These are phyloP conservation scores for Boletus rubescentipes DNA, from an alignment of 768 basidiomycete species.

Conservation along the genomic window DNA sequence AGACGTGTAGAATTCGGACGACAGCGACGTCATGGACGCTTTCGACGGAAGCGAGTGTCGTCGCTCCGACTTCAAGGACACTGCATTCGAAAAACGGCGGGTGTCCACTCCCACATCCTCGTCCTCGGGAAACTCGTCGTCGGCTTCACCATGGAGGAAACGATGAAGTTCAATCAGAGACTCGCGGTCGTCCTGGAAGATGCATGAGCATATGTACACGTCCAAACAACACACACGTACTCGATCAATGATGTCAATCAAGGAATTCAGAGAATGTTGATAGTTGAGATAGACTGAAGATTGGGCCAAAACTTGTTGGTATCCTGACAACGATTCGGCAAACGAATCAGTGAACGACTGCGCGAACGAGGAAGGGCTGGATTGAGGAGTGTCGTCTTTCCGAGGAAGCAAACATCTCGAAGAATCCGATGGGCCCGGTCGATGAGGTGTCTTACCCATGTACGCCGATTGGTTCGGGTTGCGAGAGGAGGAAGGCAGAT, in stretches of 20 bases:
- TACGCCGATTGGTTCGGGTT: slow-evolving; percentile 57
- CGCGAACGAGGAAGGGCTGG: slow-evolving; percentile 20
- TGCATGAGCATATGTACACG: slow-evolving; percentile 2
- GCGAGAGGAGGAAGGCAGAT: slow-evolving; percentile 25
- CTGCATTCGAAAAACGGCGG: slow-evolving; percentile 33
- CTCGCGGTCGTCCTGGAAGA: slow-evolving; percentile 65
- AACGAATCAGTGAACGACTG: slow-evolving; percentile 23
- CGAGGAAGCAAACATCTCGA: slow-evolving; percentile 47
- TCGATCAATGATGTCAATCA: slow-evolving; percentile 75
- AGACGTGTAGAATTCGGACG: slow-evolving; percentile 47
- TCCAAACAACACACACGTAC: slow-evolving; percentile 42
- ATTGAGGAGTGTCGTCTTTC: slow-evolving; percentile 10
- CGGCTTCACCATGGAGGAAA: slow-evolving; percentile 47
- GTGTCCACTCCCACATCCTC: slow-evolving; percentile 15
- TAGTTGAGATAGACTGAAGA: slow-evolving; percentile 72
- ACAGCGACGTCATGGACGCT: slow-evolving; percentile 58
- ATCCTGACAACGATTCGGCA: slow-evolving; percentile 17
- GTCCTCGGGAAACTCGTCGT: slow-evolving; percentile 23
- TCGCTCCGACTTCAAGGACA: slow-evolving; percentile 56
- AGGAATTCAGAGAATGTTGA: slow-evolving; percentile 77
- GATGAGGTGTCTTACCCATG: slow-evolving; percentile 41
- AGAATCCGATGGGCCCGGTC: slow-evolving; percentile 69
- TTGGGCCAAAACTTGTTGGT: slow-evolving; percentile 23
- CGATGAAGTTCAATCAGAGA: slow-evolving; percentile 75
- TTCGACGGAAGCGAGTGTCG: slow-evolving; percentile 68